These are phyloP conservation scores for Lasiosphaeria miniovina DNA, from an alignment of 495 filamentous ascomycete species.

Conservation along the genomic window DNA sequence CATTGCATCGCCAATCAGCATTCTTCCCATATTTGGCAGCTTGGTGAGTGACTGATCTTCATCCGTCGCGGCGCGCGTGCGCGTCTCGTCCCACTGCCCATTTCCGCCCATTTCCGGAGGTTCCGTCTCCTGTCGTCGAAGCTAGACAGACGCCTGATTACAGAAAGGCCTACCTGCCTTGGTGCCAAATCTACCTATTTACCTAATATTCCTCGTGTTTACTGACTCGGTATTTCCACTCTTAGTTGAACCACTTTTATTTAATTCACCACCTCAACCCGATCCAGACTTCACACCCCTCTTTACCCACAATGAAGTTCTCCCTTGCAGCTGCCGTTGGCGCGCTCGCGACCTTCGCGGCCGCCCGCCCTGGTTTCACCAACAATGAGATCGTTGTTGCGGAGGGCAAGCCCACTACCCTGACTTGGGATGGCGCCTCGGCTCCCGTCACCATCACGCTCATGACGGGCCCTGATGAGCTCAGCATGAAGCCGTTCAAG, in stretches of 20 bases:
- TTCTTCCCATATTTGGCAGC: not conserved
- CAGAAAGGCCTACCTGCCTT: not conserved
- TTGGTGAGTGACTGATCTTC: not conserved
- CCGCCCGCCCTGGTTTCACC: slow-evolving; percentile 38
- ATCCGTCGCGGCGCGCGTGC: not conserved
- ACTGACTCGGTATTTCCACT: not conserved
- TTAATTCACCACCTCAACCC: slow-evolving; percentile 2
- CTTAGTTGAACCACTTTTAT: not conserved
- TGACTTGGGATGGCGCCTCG: slow-evolving; percentile 38
- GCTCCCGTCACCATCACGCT: slow-evolving; percentile 41
- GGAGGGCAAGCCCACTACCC: slow-evolving; percentile 39
- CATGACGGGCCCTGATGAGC: slow-evolving; percentile 28
- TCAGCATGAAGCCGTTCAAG: slow-evolving; percentile 34
- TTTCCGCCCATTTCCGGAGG: not conserved
- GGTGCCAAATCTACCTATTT: not conserved
- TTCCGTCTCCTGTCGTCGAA: not conserved
- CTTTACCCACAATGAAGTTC: slow-evolving; percentile 44
- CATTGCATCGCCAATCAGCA: not conserved
- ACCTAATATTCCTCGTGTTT: not conserved
- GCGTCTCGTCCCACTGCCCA: not conserved
- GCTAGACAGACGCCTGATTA: not conserved
- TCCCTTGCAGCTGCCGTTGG: slow-evolving; percentile 31
- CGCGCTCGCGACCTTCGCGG: slow-evolving; percentile 37
- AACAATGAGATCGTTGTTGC: slow-evolving; percentile 39
- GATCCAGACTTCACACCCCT: not conserved